Conservation (phyloP, 495 filamentous ascomycete genomes). For the Neurospora cerealis region DNA sequence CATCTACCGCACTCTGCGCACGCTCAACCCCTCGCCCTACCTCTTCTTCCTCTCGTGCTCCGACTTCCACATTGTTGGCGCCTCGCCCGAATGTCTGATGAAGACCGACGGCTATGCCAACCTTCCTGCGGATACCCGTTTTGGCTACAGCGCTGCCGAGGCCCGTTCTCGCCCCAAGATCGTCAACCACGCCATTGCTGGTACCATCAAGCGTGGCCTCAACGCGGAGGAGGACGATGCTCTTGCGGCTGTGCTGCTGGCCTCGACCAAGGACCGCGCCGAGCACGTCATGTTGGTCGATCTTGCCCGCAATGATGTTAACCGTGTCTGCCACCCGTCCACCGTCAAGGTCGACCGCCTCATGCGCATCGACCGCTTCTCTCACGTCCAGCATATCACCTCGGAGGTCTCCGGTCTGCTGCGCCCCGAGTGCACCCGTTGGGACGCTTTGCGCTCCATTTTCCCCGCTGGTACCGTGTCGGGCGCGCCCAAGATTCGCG, state of each 20-base stretch:
- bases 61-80: slow-evolving; percentile 90
- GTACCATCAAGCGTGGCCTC: slow-evolving; percentile 81
- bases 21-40: slow-evolving; percentile 92
- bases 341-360: slow-evolving; percentile 82
- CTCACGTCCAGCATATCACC: slow-evolving; percentile 92
- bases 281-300: slow-evolving; percentile 99
- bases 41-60: slow-evolving; percentile 90
- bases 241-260: slow-evolving; percentile 67
- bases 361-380: slow-evolving; percentile 94
- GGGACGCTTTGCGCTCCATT: slow-evolving; percentile 91
- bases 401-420: slow-evolving; percentile 88
- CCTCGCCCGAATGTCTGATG: slow-evolving; percentile 85
- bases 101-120: slow-evolving; percentile 55
- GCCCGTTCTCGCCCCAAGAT: slow-evolving; percentile 53
- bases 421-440: slow-evolving; percentile 72
- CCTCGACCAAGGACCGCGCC: slow-evolving; percentile 83
- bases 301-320: slow-evolving; percentile 90
- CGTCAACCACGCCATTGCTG: slow-evolving; percentile 94
- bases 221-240: slow-evolving; percentile 68
- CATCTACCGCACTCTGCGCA: slow-evolving; percentile 92
- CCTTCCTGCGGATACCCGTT: slow-evolving; percentile 16
- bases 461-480: slow-evolving; percentile 93
- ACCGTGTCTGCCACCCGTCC: slow-evolving; percentile 85
- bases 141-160: slow-evolving; percentile 15
- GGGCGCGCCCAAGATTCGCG: slow-evolving; percentile 89